Percentiles rank a stretch among this genome's conserved stretches.
Evolutionary conservation across 208 protist species (phyloP).

Genomic region (Trypanosoma mega): DNA sequence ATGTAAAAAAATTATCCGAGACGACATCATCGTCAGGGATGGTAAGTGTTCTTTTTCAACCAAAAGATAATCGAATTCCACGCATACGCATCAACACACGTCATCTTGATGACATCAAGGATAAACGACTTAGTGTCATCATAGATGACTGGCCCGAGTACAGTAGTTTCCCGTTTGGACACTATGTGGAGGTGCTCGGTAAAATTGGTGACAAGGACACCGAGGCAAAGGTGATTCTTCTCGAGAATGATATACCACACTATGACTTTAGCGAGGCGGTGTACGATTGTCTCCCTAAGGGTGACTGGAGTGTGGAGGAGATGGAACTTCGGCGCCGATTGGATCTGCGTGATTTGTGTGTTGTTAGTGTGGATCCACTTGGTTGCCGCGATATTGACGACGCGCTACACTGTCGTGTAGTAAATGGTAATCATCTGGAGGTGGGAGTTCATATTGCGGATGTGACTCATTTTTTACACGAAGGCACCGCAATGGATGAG

Average conservation of each 20-base stretch:
- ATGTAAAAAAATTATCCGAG: constrained; percentile 44
- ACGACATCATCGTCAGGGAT: constrained; percentile 38
- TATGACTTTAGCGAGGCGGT: constrained; percentile 91
- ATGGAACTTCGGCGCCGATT: constrained; percentile 73
- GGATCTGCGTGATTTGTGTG: constrained; percentile 85
- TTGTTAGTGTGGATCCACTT: constrained; percentile 95
- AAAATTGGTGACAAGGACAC: constrained; percentile 93
- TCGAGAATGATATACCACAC: constrained; percentile 93
- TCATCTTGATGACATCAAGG: constrained; percentile 73
- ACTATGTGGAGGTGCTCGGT: constrained; percentile 93
- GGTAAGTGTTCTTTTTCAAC: constrained; percentile 84
- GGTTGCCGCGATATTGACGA: constrained; percentile 93
- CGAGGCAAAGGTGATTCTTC: constrained; percentile 92
- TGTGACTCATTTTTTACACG: constrained; percentile 94
- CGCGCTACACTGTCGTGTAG: constrained; percentile 78
- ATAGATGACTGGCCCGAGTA: constrained; percentile 94
- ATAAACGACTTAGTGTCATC: constrained; percentile 93
- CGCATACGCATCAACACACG: constrained; percentile 84
- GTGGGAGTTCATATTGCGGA: constrained; percentile 98
- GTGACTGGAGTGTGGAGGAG: constrained; percentile 77
- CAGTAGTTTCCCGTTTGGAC: constrained; percentile 91
- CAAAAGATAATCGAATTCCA: constrained; percentile 87
- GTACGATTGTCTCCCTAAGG: constrained; percentile 88
- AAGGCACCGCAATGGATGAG: constrained; percentile 91
- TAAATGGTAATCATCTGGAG: constrained; percentile 86